Evolutionary conservation across 495 filamentous ascomycete genomes (phyloP).

Genomic region (Trichoderma orchidacearum): DNA sequence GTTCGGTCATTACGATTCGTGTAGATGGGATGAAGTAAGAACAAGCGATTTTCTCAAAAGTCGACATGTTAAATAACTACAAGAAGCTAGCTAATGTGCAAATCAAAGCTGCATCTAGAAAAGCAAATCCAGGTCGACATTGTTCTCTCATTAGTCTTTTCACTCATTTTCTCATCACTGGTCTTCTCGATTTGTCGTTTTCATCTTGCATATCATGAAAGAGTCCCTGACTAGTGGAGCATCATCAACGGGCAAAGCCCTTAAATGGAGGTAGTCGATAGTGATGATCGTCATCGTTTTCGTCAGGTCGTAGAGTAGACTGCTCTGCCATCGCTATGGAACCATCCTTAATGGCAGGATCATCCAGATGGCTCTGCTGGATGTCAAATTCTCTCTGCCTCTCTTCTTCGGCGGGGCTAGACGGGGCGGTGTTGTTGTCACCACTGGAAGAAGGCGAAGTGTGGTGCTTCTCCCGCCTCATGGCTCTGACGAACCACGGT

Average conservation of each 20-base stretch:
- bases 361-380: background rate
- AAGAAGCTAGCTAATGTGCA: too few species aligned
- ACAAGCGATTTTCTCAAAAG: too few species aligned
- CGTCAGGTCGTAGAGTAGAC: background rate
- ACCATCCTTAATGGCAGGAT: background rate
- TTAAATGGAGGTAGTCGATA: background rate
- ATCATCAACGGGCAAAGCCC: background rate
- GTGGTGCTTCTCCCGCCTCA: background rate
- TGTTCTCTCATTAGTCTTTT: too few species aligned
- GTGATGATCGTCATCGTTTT: background rate
- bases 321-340: background rate
- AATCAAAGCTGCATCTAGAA: too few species aligned
- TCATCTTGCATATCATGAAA: background rate
- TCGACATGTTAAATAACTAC: too few species aligned
- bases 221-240: background rate
- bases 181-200: too few species aligned
- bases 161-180: too few species aligned
- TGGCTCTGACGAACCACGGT: conserved; percentile 18
- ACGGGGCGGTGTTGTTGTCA: background rate
- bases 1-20: too few species aligned
- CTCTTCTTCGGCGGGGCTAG: background rate
- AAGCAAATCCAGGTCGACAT: too few species aligned
- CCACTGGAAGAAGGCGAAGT: background rate
- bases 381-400: background rate
- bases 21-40: too few species aligned